A percentile compares a stretch with the other conserved stretches of the same genome.
phyloP scores from a whole-genome alignment of 257 asterid species.

The Solanum bulbocastanum region DNA sequence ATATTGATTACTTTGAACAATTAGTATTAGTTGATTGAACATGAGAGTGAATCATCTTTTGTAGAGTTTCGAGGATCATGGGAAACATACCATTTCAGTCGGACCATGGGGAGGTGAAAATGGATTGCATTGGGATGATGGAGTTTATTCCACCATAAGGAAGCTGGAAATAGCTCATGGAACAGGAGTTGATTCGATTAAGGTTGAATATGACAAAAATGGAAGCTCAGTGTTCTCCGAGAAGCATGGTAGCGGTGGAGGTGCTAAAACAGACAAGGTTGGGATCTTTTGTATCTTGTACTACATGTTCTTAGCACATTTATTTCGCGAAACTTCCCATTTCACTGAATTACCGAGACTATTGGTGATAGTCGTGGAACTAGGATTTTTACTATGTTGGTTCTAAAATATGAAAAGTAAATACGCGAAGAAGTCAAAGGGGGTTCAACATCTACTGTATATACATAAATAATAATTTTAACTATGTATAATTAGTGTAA shows the following conservation, averaged over 20 bases:
- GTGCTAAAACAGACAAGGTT: slow-evolving; percentile 45
- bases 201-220: slow-evolving; percentile 49
- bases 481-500: background rate
- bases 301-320: background rate
- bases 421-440: background rate
- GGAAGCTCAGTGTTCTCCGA: slow-evolving; percentile 63
- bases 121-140: slow-evolving; percentile 76
- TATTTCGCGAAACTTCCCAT: background rate
- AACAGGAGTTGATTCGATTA: slow-evolving; percentile 45
- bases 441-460: background rate
- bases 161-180: slow-evolving; percentile 66
- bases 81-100: slow-evolving; percentile 23
- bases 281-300: background rate
- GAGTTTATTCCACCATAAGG: slow-evolving; percentile 39
- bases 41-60: background rate
- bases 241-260: slow-evolving; percentile 71
- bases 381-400: background rate
- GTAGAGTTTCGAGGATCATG: slow-evolving; percentile 30
- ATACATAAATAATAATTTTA: background rate
- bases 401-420: background rate
- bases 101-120: slow-evolving; percentile 91
- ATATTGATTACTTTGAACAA: background rate
- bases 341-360: background rate
- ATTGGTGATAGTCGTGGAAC: background rate
- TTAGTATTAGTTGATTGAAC: background rate